Base-by-base conservation (phyloP, 257 asterid genomes). In the Plectranthus barbatus region DNA sequence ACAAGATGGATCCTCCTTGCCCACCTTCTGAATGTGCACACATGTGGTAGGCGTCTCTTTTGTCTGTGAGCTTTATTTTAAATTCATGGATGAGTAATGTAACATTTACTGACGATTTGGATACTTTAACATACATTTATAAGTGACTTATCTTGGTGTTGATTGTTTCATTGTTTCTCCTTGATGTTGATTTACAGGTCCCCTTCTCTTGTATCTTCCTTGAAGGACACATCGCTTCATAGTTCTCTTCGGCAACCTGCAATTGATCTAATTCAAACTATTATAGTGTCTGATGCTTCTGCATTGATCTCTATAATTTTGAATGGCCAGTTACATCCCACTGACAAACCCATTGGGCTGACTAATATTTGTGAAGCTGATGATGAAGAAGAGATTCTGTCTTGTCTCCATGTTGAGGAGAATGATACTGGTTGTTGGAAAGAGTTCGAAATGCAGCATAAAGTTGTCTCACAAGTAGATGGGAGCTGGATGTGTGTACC, bases 21-120 rank as follows among this genome's bases (percentile, higher is more conserved):
- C 97, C 99, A 39, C 97, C 99, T 71, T 82, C 75, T 70, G 99
- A 89, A 79, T 89, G 96, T 62, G 96, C 91, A 20, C 97, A 92
- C 76, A 89, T 92, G 95, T 92, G 99, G 99, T 92, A 84, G 66
- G 95, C 64, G 58, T 70, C 75, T 66, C 39, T 57, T 58, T 44
- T 71, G 52, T 62, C 36, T 56, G 17, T 67, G 64, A 58, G 67
- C 64, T 70, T 52, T 64, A 44, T 60, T 59, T 65, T 45, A 29
- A 68, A 46, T 71, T 60, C 26, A 5, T 69, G 40, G 50, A 58
- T 26, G 18, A 61, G 47, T 70, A 18, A 41, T 52, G 31, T 55
- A 51, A 33, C 53, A 56, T 31, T 29, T 47, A n/a, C 18, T 24
- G 63, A 64, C 69, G 73, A 19, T 33, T 54, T 41, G 20, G 42